Evolutionary conservation across 441 rosid species (phyloP), one percentile per base, ranked within the genome.

Genomic region (Codiaeum variegatum): DNA sequence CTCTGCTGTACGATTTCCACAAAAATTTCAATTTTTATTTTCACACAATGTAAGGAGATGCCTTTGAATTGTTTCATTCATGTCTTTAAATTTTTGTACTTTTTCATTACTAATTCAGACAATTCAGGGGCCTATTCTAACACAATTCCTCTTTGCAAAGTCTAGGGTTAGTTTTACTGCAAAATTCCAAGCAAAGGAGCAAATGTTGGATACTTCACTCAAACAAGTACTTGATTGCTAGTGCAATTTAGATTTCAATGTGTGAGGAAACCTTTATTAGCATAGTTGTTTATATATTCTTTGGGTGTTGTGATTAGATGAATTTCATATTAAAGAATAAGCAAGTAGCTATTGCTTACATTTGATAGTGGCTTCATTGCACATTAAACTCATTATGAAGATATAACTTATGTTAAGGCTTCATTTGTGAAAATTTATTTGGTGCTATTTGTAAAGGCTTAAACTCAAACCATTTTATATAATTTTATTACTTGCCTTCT

Each of bases 131-230:
- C n/a, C n/a, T n/a, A n/a, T n/a, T n/a, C n/a, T n/a, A n/a, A n/a
- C n/a, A n/a, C n/a, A n/a, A n/a, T n/a, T n/a, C n/a, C n/a, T n/a
- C n/a, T n/a, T n/a, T n/a, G n/a, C n/a, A n/a, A n/a, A n/a, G n/a
- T n/a, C n/a, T n/a, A n/a, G n/a, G n/a, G n/a, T n/a, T n/a, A n/a
- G n/a, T n/a, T n/a, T n/a, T n/a, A n/a, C n/a, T n/a, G n/a, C n/a
- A n/a, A n/a, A n/a, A n/a, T n/a, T n/a, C n/a, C n/a, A n/a, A n/a
- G n/a, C n/a, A n/a, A n/a, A n/a, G 76, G 76, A 68, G 85, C 85
- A 65, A 32, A 78, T 62, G 84, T 81, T 26, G 86, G 88, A 36
- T 80, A 85, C 59, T 87, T 85, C 66, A 85, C 88, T n/a, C 91
- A 87, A 77, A 73, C 81, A 82, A 86, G 85, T 83, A 83, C 86